phyloP scores from a whole-genome alignment of 2,329 filamentous ascomycete species.

The Diaporthe citrichinensis region DNA sequence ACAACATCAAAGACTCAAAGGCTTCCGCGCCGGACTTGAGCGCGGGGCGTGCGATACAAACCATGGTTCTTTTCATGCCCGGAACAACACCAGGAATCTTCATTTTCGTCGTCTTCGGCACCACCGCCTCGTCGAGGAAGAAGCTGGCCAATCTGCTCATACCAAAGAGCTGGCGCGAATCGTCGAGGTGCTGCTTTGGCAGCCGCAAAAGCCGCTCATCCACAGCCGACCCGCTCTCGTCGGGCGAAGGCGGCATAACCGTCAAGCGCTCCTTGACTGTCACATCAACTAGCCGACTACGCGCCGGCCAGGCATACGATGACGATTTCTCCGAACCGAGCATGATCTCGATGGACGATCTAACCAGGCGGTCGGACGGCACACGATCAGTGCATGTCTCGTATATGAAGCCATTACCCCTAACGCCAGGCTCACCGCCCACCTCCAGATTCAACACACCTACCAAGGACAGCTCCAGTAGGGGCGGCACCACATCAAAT shows the following conservation, averaged over 20 bases:
- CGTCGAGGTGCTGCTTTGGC: not conserved
- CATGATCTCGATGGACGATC: slow-evolving; percentile 35
- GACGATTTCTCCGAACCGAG: slow-evolving; percentile 30
- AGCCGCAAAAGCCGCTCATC: not conserved
- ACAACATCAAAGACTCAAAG: slow-evolving; percentile 40
- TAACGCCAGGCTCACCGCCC: slow-evolving; percentile 3
- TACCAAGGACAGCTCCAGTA: not conserved
- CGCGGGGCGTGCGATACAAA: slow-evolving; percentile 39
- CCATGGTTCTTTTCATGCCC: slow-evolving; percentile 44
- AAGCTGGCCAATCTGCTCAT: slow-evolving; percentile 43
- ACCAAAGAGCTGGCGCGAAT: slow-evolving; percentile 35
- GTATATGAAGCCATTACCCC: slow-evolving; percentile 32
- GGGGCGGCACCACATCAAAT: not conserved
- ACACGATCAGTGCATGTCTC: slow-evolving; percentile 7
- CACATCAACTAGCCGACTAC: slow-evolving; percentile 34
- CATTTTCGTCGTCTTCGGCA: slow-evolving; percentile 45
- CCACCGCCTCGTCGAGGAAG: slow-evolving; percentile 43
- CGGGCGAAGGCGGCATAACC: slow-evolving; percentile 27
- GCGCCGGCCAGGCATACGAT: not conserved
- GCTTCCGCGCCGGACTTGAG: slow-evolving; percentile 42
- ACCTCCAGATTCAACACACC: slow-evolving; percentile 23
- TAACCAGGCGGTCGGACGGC: slow-evolving; percentile 18
- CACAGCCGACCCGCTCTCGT: not conserved
- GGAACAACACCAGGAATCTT: slow-evolving; percentile 46
- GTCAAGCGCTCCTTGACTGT: slow-evolving; percentile 39